Conservation (phyloP, 371 early-diverging fungal genomes). For the Mucor ambiguus region DNA sequence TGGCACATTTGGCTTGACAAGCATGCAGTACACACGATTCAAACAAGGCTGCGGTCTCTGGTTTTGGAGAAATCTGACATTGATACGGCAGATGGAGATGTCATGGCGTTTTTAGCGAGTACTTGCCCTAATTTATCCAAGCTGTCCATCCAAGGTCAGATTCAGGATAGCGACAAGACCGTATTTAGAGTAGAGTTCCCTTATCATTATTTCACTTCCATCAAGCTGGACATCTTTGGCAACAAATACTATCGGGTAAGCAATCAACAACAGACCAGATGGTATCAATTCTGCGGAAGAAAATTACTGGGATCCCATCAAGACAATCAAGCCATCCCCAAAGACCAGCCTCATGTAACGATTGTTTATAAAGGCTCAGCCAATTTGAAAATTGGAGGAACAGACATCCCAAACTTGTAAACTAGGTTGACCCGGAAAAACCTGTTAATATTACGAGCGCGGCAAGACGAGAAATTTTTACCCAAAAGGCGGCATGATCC, state of each 20-base stretch:
- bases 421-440: background rate
- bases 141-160: constrained; percentile 1
- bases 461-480: background rate
- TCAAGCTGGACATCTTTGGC: constrained; percentile 1
- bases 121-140: background rate
- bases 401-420: background rate
- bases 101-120: background rate
- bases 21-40: background rate
- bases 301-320: background rate
- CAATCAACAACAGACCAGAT: background rate
- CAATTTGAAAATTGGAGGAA: background rate
- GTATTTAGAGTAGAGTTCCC: background rate
- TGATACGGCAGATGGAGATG: background rate
- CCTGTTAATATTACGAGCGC: background rate
- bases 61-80: background rate
- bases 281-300: background rate
- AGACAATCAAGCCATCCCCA: background rate
- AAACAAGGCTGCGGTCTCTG: background rate
- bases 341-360: background rate
- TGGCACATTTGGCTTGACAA: background rate
- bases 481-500: constrained; percentile 7
- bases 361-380: constrained; percentile 3
- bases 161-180: background rate
- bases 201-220: background rate
- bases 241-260: background rate